Percentiles rank a stretch among this genome's conserved stretches.
Evolutionary conservation across 352 stramenopile genomes (phyloP).

Genomic region (Phytophthora rubi): DNA sequence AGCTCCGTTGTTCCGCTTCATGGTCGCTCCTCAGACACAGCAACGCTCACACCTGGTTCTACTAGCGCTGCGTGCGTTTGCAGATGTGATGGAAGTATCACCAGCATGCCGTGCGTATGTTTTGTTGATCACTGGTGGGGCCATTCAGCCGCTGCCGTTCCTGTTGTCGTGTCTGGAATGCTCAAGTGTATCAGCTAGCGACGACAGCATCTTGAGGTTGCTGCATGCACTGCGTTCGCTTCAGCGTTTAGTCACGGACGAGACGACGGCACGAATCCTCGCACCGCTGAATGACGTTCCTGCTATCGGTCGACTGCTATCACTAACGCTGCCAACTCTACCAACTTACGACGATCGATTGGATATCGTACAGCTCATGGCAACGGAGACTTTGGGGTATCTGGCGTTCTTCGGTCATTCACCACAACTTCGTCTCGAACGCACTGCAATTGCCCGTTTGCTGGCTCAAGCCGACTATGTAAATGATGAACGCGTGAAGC

Average conservation of each 20-base stretch:
- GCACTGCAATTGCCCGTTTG: slow-evolving; percentile 41
- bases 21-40: slow-evolving; percentile 49
- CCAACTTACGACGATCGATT: slow-evolving; percentile 30
- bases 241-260: slow-evolving; percentile 65
- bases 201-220: slow-evolving; percentile 40
- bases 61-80: slow-evolving; percentile 47
- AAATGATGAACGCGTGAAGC: slow-evolving; percentile 35
- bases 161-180: slow-evolving; percentile 55
- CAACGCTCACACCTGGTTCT: slow-evolving; percentile 42
- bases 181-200: slow-evolving; percentile 16
- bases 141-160: slow-evolving; percentile 44
- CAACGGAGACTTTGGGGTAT: slow-evolving; percentile 66
- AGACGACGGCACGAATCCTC: slow-evolving; percentile 44
- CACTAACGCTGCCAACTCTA: slow-evolving; percentile 9
- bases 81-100: slow-evolving; percentile 62
- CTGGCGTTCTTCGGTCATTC: slow-evolving; percentile 64
- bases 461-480: slow-evolving; percentile 53
- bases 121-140: slow-evolving; percentile 33
- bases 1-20: slow-evolving; percentile 58
- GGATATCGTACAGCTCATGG: slow-evolving; percentile 64
- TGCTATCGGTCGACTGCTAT: slow-evolving; percentile 47
- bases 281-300: slow-evolving; percentile 36
- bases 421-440: slow-evolving; percentile 40
- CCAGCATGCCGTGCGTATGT: slow-evolving; percentile 49
- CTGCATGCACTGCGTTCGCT: slow-evolving; percentile 55